Base-by-base conservation (phyloP, 257 asterid species). In the Petunia axillaris region DNA sequence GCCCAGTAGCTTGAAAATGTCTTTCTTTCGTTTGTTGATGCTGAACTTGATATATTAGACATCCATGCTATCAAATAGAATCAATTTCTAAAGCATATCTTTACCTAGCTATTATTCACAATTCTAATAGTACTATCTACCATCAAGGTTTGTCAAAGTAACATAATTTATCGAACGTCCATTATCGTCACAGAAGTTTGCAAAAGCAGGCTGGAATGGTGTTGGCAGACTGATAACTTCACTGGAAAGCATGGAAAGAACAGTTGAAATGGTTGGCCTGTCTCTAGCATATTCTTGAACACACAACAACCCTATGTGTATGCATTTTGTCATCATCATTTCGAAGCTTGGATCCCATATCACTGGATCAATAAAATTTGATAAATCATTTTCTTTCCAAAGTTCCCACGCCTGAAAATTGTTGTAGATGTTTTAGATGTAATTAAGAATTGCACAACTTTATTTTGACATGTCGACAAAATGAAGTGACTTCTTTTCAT, bases 321-420 rank as follows among this genome's bases (percentile, higher is more conserved):
- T 81, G 79, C 88, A 86, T 83, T 86, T 82, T 14, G 78, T 80
- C 37, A 90, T 4, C 84, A 85, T 87, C 36, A 64, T 83, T 50
- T 44, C 64, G 38, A 37, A 57, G 73, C 85, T 83, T 8, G 88
- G 84, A 70, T 81, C 81, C n/a, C 73, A 83, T 13, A 91, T 79
- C 4, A 52, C 65, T 37, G 85, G 90, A 85, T 91, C 92, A 87
- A 86, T 81, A n/a, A 92, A 71, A 25, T 89, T 86, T 57, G 80
- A 44, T 9, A 86, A 85, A 50, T 52, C 48, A 53, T 84, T 87
- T 8, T 78, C 84, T 48, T 79, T 77, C 96, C 91, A 91, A 6
- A 78, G 84, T 83, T 88, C 89, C 94, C 96, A 92, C 16, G 88
- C 92, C 94, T 92, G 83, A 52, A 40, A 74, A 83, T 25, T 50